These are phyloP conservation scores for Tricholoma flavovirens DNA, from an alignment of 768 basidiomycete species.

Conservation along the genomic window DNA sequence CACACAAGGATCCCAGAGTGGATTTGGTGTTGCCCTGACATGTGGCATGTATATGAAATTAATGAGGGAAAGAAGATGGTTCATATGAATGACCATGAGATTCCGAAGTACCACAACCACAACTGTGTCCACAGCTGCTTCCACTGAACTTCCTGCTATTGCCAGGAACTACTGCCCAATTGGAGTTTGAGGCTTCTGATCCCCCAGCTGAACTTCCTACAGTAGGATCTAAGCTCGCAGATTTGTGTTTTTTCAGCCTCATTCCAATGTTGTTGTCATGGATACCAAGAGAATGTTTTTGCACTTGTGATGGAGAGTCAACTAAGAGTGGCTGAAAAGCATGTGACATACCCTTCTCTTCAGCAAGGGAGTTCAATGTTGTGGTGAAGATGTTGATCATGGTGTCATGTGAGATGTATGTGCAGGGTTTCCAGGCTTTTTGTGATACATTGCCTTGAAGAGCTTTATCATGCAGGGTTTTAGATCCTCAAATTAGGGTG, in stretches of 20 bases:
- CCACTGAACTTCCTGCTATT: too few relatives aligned
- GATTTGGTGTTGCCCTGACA: too few relatives aligned
- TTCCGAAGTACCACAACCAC: too few relatives aligned
- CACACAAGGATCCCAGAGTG: too few relatives aligned
- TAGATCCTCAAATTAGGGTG: neutral
- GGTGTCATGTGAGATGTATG: neutral
- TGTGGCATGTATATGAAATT: neutral
- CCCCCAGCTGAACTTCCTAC: too few relatives aligned
- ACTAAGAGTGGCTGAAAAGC: neutral
- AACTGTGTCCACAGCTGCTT: too few relatives aligned
- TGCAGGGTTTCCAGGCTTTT: neutral
- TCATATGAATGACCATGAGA: too few relatives aligned
- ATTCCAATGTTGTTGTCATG: neutral
- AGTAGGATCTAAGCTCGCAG: too few relatives aligned
- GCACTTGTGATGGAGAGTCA: neutral
- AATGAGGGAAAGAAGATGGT: neutral
- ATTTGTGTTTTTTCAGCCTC: too few relatives aligned
- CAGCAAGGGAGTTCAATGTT: neutral
- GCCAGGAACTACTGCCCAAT: too few relatives aligned
- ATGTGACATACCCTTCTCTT: neutral
- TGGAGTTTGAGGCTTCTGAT: too few relatives aligned
- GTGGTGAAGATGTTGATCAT: neutral
- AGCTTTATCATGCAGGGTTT: neutral
- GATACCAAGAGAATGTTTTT: neutral
- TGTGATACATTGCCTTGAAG: neutral